Conservation (phyloP, 805 yeast genomes). For the Hanseniaspora guilliermondii region DNA sequence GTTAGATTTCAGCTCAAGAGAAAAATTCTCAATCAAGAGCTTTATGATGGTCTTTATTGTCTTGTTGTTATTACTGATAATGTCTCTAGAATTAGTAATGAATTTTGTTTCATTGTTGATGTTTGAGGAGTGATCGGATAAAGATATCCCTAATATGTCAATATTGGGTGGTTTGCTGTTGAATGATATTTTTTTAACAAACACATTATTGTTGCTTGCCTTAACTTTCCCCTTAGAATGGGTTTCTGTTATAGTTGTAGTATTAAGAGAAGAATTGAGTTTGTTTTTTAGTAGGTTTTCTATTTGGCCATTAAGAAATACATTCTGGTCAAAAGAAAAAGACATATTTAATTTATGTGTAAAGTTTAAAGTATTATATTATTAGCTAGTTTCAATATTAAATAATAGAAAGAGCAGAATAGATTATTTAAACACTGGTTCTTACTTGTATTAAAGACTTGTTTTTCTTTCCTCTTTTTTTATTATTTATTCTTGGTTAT, state of each 20-base stretch:
- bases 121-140: constrained; percentile 24
- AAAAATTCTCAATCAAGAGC: constrained; percentile 25
- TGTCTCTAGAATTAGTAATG: constrained; percentile 17
- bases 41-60: constrained; percentile 28
- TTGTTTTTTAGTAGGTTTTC: constrained; percentile 24
- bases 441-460: too few species aligned
- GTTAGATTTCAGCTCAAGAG: constrained; percentile 26
- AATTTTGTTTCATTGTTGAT: constrained; percentile 23
- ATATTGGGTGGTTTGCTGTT: constrained; percentile 15
- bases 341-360: constrained; percentile 19
- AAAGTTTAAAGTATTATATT: too few species aligned
- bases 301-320: constrained; percentile 25
- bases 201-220: constrained; percentile 13
- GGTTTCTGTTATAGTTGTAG: constrained; percentile 2
- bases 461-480: too few species aligned
- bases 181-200: constrained; percentile 16
- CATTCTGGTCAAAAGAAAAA: constrained; percentile 23
- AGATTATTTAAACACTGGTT: too few species aligned
- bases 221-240: constrained; percentile 2
- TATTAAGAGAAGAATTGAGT: constrained; percentile 20
- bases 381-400: too few species aligned
- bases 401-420: too few species aligned
- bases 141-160: constrained; percentile 24
- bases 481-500: too few species aligned
- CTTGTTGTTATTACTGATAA: constrained; percentile 23